Percentiles rank a stretch among this genome's conserved stretches.
phyloP scores from a whole-genome alignment of 2,329 filamentous ascomycete species.

The Cladosporium colombiae region DNA sequence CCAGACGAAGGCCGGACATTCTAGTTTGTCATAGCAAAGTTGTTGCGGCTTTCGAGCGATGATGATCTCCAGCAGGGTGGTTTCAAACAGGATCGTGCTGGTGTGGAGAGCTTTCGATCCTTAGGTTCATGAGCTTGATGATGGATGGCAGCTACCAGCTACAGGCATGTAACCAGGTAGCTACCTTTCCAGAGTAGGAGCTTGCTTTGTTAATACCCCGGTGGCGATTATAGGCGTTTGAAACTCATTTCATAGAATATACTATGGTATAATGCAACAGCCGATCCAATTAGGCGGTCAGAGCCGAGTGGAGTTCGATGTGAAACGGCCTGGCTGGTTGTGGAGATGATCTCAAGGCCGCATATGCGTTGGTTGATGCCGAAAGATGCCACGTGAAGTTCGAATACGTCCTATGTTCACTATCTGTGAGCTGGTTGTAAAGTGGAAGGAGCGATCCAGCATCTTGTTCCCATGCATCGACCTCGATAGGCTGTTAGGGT shows the following conservation, averaged over 20 bases:
- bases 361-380: not conserved
- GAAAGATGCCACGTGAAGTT: not conserved
- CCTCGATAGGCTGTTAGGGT: not conserved
- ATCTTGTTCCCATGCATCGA: not conserved
- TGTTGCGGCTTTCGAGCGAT: not conserved
- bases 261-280: not conserved
- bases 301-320: not conserved
- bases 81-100: not conserved
- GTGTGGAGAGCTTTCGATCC: not conserved
- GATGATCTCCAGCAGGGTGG: not conserved
- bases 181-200: not conserved
- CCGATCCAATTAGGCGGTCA: not conserved
- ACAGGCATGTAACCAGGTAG: not conserved
- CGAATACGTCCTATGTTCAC: not conserved
- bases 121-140: not conserved
- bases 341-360: not conserved
- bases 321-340: not conserved
- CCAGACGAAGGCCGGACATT: not conserved
- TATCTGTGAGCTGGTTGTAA: not conserved
- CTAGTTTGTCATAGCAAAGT: not conserved
- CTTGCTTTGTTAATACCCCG: not conserved
- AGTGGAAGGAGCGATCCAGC: not conserved
- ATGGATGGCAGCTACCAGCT: not conserved
- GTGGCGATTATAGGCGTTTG: not conserved
- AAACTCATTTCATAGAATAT: not conserved